phyloP scores from a whole-genome alignment of 805 yeast species.

The Cyberlindnera subsufficiens region DNA sequence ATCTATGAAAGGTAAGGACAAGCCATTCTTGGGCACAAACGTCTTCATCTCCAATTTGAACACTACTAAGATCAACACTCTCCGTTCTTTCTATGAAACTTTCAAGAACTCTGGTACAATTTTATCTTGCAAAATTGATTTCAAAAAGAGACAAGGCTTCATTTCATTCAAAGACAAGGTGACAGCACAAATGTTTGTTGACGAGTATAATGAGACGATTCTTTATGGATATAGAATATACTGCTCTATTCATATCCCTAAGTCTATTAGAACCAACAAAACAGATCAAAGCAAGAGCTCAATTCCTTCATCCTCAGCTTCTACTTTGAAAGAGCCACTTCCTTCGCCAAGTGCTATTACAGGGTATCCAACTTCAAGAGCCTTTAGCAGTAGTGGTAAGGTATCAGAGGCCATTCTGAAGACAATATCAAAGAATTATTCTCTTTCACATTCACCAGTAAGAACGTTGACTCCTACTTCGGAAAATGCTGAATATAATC shows the following conservation, averaged over 20 bases:
- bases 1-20: constrained; percentile 41
- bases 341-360: neutral
- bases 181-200: constrained; percentile 31
- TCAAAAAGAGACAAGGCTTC: constrained; percentile 34
- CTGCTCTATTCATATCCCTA: constrained; percentile 37
- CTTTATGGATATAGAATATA: constrained; percentile 27
- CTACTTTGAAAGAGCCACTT: constrained; percentile 1
- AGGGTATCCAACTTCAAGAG: neutral
- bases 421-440: neutral
- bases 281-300: neutral
- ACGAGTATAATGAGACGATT: constrained; percentile 22
- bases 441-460: neutral
- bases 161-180: constrained; percentile 29
- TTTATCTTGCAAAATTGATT: constrained; percentile 35
- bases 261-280: constrained; percentile 7
- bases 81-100: constrained; percentile 41
- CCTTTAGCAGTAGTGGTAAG: no score
- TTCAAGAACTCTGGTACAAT: constrained; percentile 43
- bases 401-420: neutral
- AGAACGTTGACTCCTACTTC: neutral
- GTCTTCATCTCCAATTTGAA: constrained; percentile 42
- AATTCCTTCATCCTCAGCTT: constrained; percentile 2
- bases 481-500: neutral
- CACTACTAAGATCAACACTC: constrained; percentile 25
- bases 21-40: constrained; percentile 38